Conservation (phyloP, 257 asterid genomes). For the Nicotiana noctiflora region DNA sequence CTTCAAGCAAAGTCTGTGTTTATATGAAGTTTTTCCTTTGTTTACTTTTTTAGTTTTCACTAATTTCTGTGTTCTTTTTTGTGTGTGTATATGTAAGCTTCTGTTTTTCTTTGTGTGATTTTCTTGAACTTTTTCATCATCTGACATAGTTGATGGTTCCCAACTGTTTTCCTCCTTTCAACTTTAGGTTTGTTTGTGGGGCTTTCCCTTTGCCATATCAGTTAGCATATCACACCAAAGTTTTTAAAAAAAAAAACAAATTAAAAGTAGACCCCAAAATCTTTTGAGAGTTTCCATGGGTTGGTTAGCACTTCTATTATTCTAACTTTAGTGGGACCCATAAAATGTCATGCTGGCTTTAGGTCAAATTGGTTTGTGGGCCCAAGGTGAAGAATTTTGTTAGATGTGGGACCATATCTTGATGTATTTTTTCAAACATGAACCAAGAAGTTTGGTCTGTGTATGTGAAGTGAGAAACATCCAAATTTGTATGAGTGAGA, state of each 20-base stretch:
- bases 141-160: slow-evolving; percentile 32
- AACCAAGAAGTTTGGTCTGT: neutral
- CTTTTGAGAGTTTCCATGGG: slow-evolving; percentile 25
- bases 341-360: slow-evolving; percentile 18
- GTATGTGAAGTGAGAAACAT: neutral
- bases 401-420: slow-evolving; percentile 1
- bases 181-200: slow-evolving; percentile 21
- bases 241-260: slow-evolving; percentile 5
- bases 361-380: slow-evolving; percentile 5
- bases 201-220: slow-evolving; percentile 37
- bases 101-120: neutral
- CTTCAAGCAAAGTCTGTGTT: too few species aligned
- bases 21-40: too few species aligned
- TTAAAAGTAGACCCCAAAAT: slow-evolving; percentile 9
- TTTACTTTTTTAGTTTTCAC: too few species aligned
- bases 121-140: neutral
- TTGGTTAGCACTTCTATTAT: neutral
- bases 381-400: slow-evolving; percentile 7
- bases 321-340: slow-evolving; percentile 16
- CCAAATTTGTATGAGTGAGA: neutral
- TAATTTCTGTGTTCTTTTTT: too few species aligned
- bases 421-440: neutral
- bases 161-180: slow-evolving; percentile 34
- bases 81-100: neutral
- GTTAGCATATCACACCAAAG: slow-evolving; percentile 15